Evolutionary conservation across 1,139 yeast species (phyloP), one percentile per base, ranked within the genome.

Genomic region (Scheffersomyces parashehatae): DNA sequence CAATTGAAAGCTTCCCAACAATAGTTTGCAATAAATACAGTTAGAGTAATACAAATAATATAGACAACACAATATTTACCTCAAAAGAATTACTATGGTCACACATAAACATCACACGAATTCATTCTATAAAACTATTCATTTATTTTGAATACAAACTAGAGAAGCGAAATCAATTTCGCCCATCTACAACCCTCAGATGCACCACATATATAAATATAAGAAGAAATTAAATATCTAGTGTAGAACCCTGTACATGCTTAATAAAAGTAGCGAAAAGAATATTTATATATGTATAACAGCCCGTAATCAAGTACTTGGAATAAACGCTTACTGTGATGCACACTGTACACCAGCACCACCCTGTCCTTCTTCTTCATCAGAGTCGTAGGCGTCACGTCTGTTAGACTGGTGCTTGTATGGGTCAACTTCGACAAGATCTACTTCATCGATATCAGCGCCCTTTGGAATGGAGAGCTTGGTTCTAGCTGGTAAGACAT

Each of bases 261-360:
- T 20, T 14, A 14, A 31, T 14, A 20, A 31, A 31, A 31, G 15
- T 31, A 31, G 35, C 35, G 20, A 31, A 31, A 20, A 31, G 20
- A 14, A 31, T 31, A 31, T 31, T 14, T 11, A 31, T 31, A 31
- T 31, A 31, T 31, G 35, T 31, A 31, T 31, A 31, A 31, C 15
- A 10, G 20, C 35, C 35, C 35, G 35, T 10, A 11, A 14, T 31
- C 12, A 20, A n/a, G 12, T 15, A 31, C 26, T 20, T 20, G 26
- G 35, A 31, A 13, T 29, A 5, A 14, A 12, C 33, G 35, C 50
- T 52, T 75, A 86, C 73, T 86, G 95, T 59, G 89, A 83, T 55
- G 91, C 91, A 82, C 95, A 86, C 77, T 86, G 95, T 51, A 86
- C 95, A 67, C 91, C 91, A 52, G 85, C 87, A 48, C 82, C 85